Evolutionary conservation across 768 basidiomycete species (phyloP), one percentile per base, ranked within the genome.

Genomic region (Clavulina sp.): DNA sequence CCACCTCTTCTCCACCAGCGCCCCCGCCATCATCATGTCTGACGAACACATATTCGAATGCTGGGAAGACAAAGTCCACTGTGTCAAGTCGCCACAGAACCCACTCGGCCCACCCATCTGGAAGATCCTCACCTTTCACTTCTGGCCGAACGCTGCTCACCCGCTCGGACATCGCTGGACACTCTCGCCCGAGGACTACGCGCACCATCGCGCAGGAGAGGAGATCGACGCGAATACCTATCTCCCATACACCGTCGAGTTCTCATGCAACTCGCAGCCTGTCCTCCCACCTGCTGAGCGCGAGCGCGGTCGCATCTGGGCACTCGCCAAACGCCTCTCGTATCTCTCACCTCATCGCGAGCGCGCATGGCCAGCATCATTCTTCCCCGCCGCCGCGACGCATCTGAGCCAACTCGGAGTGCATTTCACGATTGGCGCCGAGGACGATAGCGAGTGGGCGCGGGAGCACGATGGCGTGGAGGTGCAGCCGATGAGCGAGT

Each of bases 201-300:
- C 24, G 3, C 19, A 33, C 18, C n/a, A n/a, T n/a, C n/a, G n/a
- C n/a, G n/a, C n/a, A n/a, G 30, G 46, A 31, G 29, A 28, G 13
- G 2, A 28, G 21, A n/a, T n/a, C n/a, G 21, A 23, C 9, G 19
- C 1, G 13, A 53, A 53, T 36, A 31, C 29, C 43, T 53, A 53
- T 30, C 47, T 53, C 29, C 48, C 48, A 5, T 53, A 53, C 34
- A 51, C 6, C 32, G 47, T 53, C 5, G 52, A 53, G 9, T 23
- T 31, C 1, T 33, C 41, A 7, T 53, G 52, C 29, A 31, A 23
- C 47, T 26, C 31, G 32, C 33, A 29, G 28, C 50, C 52, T 30
- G 9, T 46, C 2, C 3, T 46, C 43, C 43, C 43, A 9, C 43
- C 13, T 9, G 21, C 19, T 5, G 30, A 53, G 16, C 43, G 52